Conservation (phyloP, 2,329 filamentous ascomycete genomes). For the Didymosphaeria variabile region DNA sequence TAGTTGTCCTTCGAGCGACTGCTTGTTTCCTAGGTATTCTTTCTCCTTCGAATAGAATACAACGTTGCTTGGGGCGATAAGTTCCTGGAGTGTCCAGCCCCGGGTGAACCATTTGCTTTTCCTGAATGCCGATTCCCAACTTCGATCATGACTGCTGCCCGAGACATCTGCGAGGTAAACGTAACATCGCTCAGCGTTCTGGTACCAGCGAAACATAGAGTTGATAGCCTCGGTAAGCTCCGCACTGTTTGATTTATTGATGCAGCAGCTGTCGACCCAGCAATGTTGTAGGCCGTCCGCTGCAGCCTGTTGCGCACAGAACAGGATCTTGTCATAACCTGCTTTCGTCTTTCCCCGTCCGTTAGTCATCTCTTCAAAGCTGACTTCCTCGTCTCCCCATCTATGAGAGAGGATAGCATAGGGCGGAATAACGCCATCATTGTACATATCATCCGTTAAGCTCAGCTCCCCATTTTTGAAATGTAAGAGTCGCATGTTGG, state of each 20-base stretch:
- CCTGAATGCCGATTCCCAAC: background rate
- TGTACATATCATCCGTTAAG: too few species aligned
- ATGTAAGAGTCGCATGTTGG: too few species aligned
- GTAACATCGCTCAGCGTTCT: background rate
- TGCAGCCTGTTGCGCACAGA: background rate
- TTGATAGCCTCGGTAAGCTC: background rate
- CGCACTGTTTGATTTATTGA: background rate
- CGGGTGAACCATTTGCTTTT: background rate
- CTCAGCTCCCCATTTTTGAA: too few species aligned
- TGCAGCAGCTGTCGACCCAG: conserved; percentile 1
- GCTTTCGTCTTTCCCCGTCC: background rate
- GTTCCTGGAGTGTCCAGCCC: background rate
- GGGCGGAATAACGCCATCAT: background rate
- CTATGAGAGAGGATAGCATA: conserved; percentile 2
- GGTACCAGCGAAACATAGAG: conserved; percentile 1
- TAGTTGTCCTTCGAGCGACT: background rate
- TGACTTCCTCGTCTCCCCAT: background rate
- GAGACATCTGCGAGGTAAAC: background rate
- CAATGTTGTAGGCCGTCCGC: background rate
- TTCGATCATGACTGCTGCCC: too few species aligned
- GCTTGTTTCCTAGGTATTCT: background rate
- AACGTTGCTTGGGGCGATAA: background rate
- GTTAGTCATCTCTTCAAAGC: background rate
- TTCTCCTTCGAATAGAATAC: background rate
- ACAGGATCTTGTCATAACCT: background rate